phyloP scores from a whole-genome alignment of 371 early-diverging fungal genomes.

The Apophysomyces sp. region DNA sequence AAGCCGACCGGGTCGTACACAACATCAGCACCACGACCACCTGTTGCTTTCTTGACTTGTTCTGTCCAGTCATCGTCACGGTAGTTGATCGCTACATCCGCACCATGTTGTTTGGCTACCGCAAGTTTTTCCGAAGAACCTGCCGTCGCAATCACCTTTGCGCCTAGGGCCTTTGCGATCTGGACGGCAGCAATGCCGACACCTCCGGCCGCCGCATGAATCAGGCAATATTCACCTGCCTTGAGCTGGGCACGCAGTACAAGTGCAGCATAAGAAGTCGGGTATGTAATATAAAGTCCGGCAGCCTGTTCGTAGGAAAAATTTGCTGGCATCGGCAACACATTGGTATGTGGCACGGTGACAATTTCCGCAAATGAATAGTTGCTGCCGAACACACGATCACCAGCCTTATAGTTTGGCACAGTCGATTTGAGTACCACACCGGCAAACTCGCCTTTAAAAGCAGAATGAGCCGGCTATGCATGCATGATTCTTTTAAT shows the following conservation, averaged over 20 bases:
- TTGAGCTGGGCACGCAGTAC: conserved; percentile 69
- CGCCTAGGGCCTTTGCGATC: conserved; percentile 74
- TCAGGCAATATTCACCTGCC: conserved; percentile 66
- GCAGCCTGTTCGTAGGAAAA: conserved; percentile 79
- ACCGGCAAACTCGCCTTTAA: conserved; percentile 54
- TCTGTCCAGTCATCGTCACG: conserved; percentile 74
- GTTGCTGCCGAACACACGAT: conserved; percentile 78
- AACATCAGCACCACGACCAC: conserved; percentile 71
- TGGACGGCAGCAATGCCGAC: conserved; percentile 72
- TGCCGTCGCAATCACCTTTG: conserved; percentile 85
- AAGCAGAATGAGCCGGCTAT: background rate
- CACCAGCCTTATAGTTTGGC: conserved; percentile 63
- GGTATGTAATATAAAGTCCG: conserved; percentile 79
- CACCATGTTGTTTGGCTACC: conserved; percentile 68
- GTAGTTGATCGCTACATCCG: conserved; percentile 82
- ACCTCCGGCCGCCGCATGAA: conserved; percentile 83
- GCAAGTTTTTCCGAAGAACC: conserved; percentile 74
- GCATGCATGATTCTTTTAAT: background rate
- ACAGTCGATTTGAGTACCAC: conserved; percentile 43
- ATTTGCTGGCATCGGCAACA: conserved; percentile 66
- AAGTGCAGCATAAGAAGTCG: conserved; percentile 79
- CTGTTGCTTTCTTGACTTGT: conserved; percentile 72
- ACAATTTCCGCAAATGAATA: conserved; percentile 73
- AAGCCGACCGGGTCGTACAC: conserved; percentile 82
- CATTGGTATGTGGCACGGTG: conserved; percentile 38